Evolutionary conservation across 2,329 filamentous ascomycete species (phyloP).

Genomic region (Fusarium agapanthi): DNA sequence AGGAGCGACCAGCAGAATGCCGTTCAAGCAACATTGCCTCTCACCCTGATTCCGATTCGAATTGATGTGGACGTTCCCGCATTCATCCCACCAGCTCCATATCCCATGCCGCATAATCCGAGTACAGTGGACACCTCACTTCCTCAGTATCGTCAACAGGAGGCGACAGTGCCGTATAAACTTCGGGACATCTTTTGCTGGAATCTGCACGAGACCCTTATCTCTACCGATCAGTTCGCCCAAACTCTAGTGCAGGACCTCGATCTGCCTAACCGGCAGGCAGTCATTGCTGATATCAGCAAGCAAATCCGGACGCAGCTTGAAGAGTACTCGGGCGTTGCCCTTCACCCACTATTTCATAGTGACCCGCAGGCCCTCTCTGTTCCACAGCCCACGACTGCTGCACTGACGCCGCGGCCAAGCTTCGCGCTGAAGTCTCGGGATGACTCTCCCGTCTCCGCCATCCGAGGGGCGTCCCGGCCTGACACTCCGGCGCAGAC

Average conservation of each 20-base stretch:
- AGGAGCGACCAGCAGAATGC: constrained; percentile 68
- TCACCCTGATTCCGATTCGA: constrained; percentile 93
- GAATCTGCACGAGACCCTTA: constrained; percentile 94
- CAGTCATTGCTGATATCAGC: constrained; percentile 81
- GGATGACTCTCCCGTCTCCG: constrained; percentile 51
- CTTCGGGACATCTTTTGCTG: constrained; percentile 96
- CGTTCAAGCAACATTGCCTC: constrained; percentile 77
- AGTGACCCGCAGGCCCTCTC: constrained; percentile 53
- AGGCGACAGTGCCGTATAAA: constrained; percentile 83
- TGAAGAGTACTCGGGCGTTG: constrained; percentile 95
- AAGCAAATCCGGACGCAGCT: constrained; percentile 94
- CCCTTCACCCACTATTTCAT: constrained; percentile 91
- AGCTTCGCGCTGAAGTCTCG: constrained; percentile 46
- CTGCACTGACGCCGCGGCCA: constrained; percentile 43
- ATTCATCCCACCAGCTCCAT: constrained; percentile 72
- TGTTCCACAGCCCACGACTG: constrained; percentile 30
- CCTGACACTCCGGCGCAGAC: constrained; percentile 66
- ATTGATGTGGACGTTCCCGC: constrained; percentile 93
- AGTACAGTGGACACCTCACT: constrained; percentile 73
- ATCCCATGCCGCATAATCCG: constrained; percentile 68
- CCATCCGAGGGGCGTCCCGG: constrained; percentile 52
- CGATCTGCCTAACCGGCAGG: constrained; percentile 80
- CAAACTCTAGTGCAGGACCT: constrained; percentile 88
- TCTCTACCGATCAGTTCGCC: constrained; percentile 97
- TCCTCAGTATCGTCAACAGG: constrained; percentile 81